A percentile compares a stretch with the other conserved stretches of the same genome.
These are phyloP conservation scores for Jimgerdemannia flammicorona DNA, from an alignment of 192 early-diverging fungal species.

Conservation along the genomic window DNA sequence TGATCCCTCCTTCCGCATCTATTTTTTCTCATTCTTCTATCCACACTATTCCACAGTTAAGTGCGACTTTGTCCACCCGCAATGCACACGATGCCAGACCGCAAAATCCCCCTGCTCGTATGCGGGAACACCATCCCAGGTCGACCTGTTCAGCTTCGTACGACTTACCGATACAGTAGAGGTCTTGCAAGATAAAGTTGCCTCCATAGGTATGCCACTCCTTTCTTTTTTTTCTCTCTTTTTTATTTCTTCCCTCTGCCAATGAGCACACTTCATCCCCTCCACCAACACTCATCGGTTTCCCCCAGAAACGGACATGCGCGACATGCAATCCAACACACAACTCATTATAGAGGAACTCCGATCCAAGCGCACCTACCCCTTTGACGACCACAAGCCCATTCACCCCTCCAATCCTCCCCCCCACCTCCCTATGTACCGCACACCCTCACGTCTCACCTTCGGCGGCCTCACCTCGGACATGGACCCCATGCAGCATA, in stretches of 20 bases:
- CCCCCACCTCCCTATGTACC: background rate
- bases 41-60: conserved; percentile 18
- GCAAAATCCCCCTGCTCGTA: conserved; percentile 22
- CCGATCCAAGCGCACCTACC: background rate
- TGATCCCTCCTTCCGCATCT: background rate
- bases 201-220: conserved; percentile 5
- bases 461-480: no score
- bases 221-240: background rate
- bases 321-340: background rate
- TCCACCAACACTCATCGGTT: no score
- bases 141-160: conserved; percentile 28
- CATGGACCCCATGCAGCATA: background rate
- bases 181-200: conserved; percentile 10
- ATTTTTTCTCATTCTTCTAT: background rate
- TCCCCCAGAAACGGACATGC: background rate
- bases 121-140: conserved; percentile 25
- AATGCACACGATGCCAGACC: conserved; percentile 22
- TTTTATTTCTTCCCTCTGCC: no score
- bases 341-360: background rate
- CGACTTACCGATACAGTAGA: conserved; percentile 22
- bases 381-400: no score
- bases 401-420: no score
- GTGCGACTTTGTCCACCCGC: conserved; percentile 32
- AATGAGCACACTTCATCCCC: no score
- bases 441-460: no score